Base-by-base conservation (phyloP, 768 basidiomycete genomes). In the Coprinopsis strossmayeri region DNA sequence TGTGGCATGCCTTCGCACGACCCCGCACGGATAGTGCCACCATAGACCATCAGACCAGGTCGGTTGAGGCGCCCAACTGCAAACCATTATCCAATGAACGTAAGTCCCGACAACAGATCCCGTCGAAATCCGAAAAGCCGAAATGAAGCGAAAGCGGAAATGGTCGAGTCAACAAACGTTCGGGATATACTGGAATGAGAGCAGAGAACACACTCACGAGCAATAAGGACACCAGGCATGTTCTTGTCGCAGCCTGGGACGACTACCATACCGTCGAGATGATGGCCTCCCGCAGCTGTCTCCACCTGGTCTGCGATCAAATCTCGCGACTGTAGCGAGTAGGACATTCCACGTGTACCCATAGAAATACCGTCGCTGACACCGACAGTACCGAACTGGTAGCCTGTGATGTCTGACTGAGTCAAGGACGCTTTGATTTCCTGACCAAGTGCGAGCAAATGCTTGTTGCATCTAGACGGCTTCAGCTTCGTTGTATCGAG, bases 161-260 rank as follows among this genome's bases (percentile, higher is more conserved):
- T 55, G 52, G 51, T 43, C 44, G 45, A 42, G 43, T n/a, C n/a
- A n/a, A n/a, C n/a, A n/a, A n/a, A n/a, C n/a, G n/a, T n/a, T n/a
- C n/a, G n/a, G n/a, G 35, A 34, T 1, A 30, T 25, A 38, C 24
- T 27, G 34, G 42, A 45, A 24, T 18, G 18, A 27, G 28, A 58
- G 46, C 18, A 24, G 30, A 45, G 5, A 44, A 18, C 43, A 46
- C 23, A 80, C 88, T 69, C 59, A 91, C 90, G 80, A 41, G 92
- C 96, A 79, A 99, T 99, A 58, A 97, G 73, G 30, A 96, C 94
- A 53, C 96, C 96, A n/a, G 96, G 96, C 95, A 99, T 98, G 70
- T 99, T 99, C 72, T 99, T 99, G 73, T 99, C 95, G 63, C 92
- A 98, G 34, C 94, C 96, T 18, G 96, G 96, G 46, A 99, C 76